Conservation (phyloP, 169 alveolate species). For the Plasmodium fragile region DNA sequence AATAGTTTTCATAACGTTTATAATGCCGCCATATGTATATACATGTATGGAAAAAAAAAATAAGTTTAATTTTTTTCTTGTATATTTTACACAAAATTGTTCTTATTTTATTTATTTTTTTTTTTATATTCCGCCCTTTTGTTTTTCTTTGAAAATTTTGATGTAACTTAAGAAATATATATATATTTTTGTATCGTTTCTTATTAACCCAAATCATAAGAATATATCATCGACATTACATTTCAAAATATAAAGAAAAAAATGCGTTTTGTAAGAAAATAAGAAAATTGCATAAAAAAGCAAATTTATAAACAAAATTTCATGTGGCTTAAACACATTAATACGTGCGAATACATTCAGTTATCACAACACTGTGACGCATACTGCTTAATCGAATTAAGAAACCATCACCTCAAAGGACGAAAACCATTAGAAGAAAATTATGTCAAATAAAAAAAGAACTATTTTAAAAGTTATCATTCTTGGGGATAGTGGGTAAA, state of each 20-base stretch:
- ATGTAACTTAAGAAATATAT: neutral
- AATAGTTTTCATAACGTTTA: neutral
- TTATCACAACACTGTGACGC: constrained; percentile 5
- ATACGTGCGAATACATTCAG: constrained; percentile 1
- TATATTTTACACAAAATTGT: neutral
- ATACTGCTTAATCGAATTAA: neutral
- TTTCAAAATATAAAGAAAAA: neutral
- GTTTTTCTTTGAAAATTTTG: neutral
- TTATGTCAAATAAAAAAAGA: constrained; percentile 84
- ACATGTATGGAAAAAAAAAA: neutral
- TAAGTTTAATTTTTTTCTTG: neutral
- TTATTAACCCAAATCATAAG: neutral
- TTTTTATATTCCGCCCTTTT: neutral
- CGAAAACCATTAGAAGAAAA: constrained; percentile 78
- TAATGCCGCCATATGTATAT: neutral
- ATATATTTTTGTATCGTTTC: neutral
- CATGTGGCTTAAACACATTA: neutral
- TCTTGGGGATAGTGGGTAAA: constrained; percentile 98
- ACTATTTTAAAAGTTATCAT: constrained; percentile 95
- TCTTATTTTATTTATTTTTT: neutral
- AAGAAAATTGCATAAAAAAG: neutral
- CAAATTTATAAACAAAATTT: neutral
- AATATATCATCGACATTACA: neutral
- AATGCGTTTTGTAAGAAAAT: neutral
- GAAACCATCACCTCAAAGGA: neutral